phyloP scores from a whole-genome alignment of 495 filamentous ascomycete species.

The Chlorociboria aeruginascens region DNA sequence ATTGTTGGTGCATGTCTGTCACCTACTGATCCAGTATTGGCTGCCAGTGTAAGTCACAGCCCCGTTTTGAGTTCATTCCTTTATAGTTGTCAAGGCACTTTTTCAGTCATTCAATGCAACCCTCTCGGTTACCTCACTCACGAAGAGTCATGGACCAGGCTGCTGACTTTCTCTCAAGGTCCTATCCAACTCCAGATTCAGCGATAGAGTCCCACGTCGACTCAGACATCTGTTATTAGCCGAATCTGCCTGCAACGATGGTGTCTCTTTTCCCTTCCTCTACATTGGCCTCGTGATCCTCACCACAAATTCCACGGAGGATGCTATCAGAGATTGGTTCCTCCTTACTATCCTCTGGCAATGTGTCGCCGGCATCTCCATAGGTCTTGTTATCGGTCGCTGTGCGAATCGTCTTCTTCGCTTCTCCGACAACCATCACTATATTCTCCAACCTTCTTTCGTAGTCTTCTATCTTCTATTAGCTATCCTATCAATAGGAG shows the following conservation, averaged over 20 bases:
- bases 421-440: slow-evolving; percentile 22
- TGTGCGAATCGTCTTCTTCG: slow-evolving; percentile 28
- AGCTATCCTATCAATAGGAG: slow-evolving; percentile 32
- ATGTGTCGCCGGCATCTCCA: slow-evolving; percentile 27
- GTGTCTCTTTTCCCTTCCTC: slow-evolving; percentile 35
- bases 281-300: slow-evolving; percentile 31
- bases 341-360: slow-evolving; percentile 38
- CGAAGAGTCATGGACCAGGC: no score
- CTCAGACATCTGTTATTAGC: slow-evolving; percentile 34
- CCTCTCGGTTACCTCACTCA: no score
- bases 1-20: slow-evolving; percentile 37
- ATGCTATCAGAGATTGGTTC: slow-evolving; percentile 31
- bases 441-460: slow-evolving; percentile 29
- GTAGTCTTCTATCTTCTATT: slow-evolving; percentile 39
- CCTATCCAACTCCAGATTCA: slow-evolving; percentile 32
- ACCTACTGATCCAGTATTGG: slow-evolving; percentile 39
- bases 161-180: no score
- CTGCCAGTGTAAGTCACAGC: slow-evolving; percentile 23
- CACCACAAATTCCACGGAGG: slow-evolving; percentile 17
- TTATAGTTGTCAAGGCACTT: no score
- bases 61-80: no score
- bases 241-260: slow-evolving; percentile 40
- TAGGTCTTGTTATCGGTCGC: slow-evolving; percentile 30
- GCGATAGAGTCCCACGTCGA: slow-evolving; percentile 29
- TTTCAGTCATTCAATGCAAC: no score